Percentiles rank a stretch among this genome's conserved stretches.
phyloP scores from a whole-genome alignment of 371 early-diverging fungal genomes.

The Mortierella sp. region DNA sequence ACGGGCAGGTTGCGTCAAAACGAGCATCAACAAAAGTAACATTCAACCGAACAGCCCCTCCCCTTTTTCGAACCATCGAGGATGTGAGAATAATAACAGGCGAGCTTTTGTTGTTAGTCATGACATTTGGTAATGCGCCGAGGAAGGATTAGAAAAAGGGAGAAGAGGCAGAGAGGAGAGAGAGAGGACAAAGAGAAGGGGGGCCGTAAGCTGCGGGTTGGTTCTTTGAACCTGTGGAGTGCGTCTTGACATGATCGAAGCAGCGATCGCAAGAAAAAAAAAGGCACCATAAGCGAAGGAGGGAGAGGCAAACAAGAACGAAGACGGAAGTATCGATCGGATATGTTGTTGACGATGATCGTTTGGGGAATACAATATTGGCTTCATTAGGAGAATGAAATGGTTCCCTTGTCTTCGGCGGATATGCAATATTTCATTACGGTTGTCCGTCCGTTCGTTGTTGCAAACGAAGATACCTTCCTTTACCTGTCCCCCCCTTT shows the following conservation, averaged over 20 bases:
- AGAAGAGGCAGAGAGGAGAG: background rate
- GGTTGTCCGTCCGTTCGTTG: background rate
- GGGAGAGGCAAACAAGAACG: background rate
- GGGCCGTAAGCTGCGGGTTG: background rate
- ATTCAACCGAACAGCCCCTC: background rate
- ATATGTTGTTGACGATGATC: background rate
- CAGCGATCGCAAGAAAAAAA: background rate
- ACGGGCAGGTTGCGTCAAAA: background rate
- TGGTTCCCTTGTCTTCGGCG: too few species aligned
- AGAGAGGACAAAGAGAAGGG: background rate
- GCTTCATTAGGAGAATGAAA: background rate
- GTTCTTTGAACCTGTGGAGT: slow-evolving; percentile 4
- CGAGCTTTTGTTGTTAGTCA: background rate
- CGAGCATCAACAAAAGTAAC: background rate
- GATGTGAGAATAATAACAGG: background rate
- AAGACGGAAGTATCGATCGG: background rate
- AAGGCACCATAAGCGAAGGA: background rate
- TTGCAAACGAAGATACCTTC: too few species aligned
- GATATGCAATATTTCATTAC: background rate
- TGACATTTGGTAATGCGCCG: background rate
- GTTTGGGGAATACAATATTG: background rate
- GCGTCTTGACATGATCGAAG: background rate
- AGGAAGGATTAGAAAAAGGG: background rate
- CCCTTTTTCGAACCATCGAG: background rate
- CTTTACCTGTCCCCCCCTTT: background rate